phyloP scores from a whole-genome alignment of 768 basidiomycete species.

The Leucosporidium yakuticum region DNA sequence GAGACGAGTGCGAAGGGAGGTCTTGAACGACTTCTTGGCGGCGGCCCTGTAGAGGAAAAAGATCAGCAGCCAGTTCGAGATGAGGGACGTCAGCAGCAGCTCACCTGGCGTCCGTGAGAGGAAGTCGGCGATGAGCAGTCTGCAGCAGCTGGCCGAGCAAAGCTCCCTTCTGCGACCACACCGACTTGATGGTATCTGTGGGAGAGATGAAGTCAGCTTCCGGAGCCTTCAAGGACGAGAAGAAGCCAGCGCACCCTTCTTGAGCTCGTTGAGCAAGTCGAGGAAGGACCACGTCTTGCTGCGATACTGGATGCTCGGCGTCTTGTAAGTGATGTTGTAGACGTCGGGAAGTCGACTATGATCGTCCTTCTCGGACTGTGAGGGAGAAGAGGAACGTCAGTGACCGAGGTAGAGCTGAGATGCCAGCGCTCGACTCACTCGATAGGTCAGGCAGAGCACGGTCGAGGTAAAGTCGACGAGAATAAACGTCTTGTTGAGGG shows the following conservation, averaged over 20 bases:
- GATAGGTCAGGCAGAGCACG: conserved; percentile 33
- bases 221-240: background rate
- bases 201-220: background rate
- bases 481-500: conserved; percentile 70
- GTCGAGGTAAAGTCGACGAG: conserved; percentile 58
- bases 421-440: conserved; percentile 22
- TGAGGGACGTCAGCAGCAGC: too few species aligned
- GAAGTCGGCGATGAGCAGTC: conserved; percentile 28
- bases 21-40: background rate
- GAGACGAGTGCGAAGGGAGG: background rate
- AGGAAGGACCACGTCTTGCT: conserved; percentile 50
- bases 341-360: conserved; percentile 44
- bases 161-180: conserved; percentile 41
- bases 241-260: conserved; percentile 37
- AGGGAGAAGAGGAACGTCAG: conserved; percentile 5
- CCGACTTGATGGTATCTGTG: conserved; percentile 35
- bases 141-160: conserved; percentile 38
- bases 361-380: conserved; percentile 36
- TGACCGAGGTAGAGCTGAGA: background rate
- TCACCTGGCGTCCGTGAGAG: conserved; percentile 20
- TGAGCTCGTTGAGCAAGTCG: conserved; percentile 43
- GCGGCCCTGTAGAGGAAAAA: background rate
- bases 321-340: conserved; percentile 78
- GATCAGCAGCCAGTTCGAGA: too few species aligned
- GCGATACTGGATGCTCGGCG: conserved; percentile 70